Evolutionary conservation across 139 green algal species (phyloP), one percentile per base, ranked within the genome.

Genomic region (Auxenochlorella pyrenoidosa): DNA sequence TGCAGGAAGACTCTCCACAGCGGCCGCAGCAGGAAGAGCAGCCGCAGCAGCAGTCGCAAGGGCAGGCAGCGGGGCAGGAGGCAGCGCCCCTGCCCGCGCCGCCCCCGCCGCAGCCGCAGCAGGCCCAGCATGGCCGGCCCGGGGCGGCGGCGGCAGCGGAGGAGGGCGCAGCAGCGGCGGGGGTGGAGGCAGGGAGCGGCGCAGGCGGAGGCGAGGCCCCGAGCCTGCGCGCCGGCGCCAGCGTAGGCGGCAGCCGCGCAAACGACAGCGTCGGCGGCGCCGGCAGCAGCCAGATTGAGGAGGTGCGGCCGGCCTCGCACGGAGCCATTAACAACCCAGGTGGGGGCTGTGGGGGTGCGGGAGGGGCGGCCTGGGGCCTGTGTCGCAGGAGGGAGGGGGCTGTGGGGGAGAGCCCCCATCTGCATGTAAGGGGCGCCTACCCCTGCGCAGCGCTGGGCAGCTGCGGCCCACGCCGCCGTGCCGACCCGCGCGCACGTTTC

Each of bases 251-350:
- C 79, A 76, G 40, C 73, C 26, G 66, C 10, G 66, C 66, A n/a
- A 36, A 28, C 30, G n/a, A 41, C 54, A 44, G 36, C 58, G 58
- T 60, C 6, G 38, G 77, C 51, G 58, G 79, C 79, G n/a, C 40
- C 40, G 63, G 80, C 80, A 65, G 63, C 80, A 85, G 59, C 19
- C 60, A 85, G 38, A 85, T 85, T 47, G 80, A 85, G 63, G 80
- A 85, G 19, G 80, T 85, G 38, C 34, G 43, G 80, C 80, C 80
- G 12, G 80, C 60, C 15, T 77, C 63, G 2, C 80, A 76, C 30
- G 63, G 80, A 0, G 63, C 30, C 12, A 44, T 85, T 10, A 24
- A 40, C 16, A 70, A 85, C 34, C 80, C 80, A 60, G 15, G 80
- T 85, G 80, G 72, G 79, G 18, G 38, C 21, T 13, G 72, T 3